A percentile compares a stretch with the other conserved stretches of the same genome.
These are phyloP conservation scores for Solanum pennellii DNA, from an alignment of 257 asterid species.

Conservation along the genomic window DNA sequence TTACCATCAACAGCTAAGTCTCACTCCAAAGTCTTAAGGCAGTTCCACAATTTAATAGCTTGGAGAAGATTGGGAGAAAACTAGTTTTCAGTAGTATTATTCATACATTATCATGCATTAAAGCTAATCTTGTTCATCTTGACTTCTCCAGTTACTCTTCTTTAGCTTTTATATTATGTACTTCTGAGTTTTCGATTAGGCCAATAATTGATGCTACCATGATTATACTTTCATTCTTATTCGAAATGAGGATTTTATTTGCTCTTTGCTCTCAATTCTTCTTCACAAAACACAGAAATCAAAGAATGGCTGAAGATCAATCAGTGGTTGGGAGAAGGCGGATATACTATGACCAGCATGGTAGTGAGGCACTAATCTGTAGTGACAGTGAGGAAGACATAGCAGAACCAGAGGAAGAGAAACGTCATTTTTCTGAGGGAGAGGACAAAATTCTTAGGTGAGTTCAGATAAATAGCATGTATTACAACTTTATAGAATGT, in stretches of 20 bases:
- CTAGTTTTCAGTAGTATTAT: not conserved
- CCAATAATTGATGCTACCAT: not conserved
- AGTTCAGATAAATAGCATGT: not conserved
- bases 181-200: not conserved
- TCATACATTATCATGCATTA: not conserved
- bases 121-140: not conserved
- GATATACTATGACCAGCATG: constrained; percentile 80
- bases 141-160: not conserved
- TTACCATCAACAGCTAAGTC: not conserved
- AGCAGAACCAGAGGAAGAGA: constrained; percentile 44
- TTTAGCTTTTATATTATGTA: not conserved
- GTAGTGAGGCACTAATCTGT: constrained; percentile 87
- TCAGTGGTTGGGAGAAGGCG: constrained; percentile 85
- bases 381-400: constrained; percentile 97
- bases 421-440: constrained; percentile 66
- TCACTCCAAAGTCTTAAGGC: not conserved
- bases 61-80: not conserved
- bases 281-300: constrained; percentile 72
- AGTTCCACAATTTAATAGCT: not conserved
- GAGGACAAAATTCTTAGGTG: constrained; percentile 81
- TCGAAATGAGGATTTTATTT: constrained; percentile 4
- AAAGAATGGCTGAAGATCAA: constrained; percentile 96
- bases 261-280: constrained; percentile 27
- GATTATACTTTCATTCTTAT: constrained; percentile 2
- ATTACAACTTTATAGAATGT: not conserved